Base-by-base conservation (phyloP, 2,329 filamentous ascomycete genomes). In the Calonectria hongkongensis region DNA sequence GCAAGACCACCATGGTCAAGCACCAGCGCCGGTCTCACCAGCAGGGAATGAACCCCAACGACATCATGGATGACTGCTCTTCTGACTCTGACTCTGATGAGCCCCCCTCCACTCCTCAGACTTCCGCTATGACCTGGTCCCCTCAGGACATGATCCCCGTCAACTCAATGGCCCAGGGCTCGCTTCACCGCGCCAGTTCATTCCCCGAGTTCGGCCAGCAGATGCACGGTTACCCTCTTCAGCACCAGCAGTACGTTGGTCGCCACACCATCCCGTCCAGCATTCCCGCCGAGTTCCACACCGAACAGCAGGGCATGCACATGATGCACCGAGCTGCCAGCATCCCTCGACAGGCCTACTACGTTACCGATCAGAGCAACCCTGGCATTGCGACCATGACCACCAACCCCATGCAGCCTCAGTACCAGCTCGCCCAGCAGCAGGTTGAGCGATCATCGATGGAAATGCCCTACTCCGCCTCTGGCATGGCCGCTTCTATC, bases 1-100 rank as follows among this genome's bases (percentile, higher is more conserved):
- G 92, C 68, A 94, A 94, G 82, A 94, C 92, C 6, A 94, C 92
- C 68, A 92, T 92, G 91, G 89, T 93, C 68, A 93, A 93, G 83
- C 91, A 92, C 80, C 90, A 92, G 80, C 86, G 90, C 66, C 86
- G 90, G 30, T 91, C 90, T 2, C 90, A 92, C 79, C 89, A 92
- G 78, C 88, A 90, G 74, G 88, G 90, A 45, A 84, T 90, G 68
- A 87, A 91, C 76, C 86, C 88, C 48, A 88, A 89, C 67, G 89
- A 92, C 76, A 80, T 83, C 8, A 80, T 87, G 50, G 89, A 89
- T 76, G 89, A 90, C 78, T 89, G 84, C 81, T 87, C 86, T 39
- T 91, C 88, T 27, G 89, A 90, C 62, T 89, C 88, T n/a, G 90
- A 89, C 70, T 86, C 85, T 72, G 90, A 89, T 78, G 90, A 92